Percentiles rank a stretch among this genome's conserved stretches.
These are phyloP conservation scores for Avicennia marina DNA, from an alignment of 257 asterid species.

Conservation along the genomic window DNA sequence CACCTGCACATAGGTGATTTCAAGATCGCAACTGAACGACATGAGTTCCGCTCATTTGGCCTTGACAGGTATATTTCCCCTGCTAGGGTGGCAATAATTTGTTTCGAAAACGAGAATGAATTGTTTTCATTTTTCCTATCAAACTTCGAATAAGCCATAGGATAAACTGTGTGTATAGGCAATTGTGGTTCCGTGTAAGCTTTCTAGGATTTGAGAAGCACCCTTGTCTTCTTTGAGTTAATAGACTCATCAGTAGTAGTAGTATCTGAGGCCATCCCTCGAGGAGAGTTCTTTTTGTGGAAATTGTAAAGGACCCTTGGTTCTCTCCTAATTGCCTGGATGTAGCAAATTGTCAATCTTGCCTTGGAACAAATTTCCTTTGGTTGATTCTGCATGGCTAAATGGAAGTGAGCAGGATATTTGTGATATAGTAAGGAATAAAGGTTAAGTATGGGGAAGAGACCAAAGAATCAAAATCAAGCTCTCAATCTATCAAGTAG, in stretches of 20 bases:
- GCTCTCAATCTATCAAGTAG: no score
- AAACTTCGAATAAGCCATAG: constrained; percentile 18
- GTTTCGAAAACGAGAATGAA: background rate
- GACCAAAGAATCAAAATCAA: no score
- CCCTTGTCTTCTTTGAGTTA: background rate
- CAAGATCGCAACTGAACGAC: background rate
- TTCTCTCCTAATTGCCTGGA: background rate
- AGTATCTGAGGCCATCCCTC: constrained; percentile 3
- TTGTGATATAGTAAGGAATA: no score
- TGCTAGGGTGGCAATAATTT: background rate
- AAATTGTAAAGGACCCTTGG: constrained; percentile 11
- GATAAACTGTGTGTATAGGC: constrained; percentile 21
- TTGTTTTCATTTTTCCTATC: constrained; percentile 10
- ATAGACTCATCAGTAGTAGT: background rate
- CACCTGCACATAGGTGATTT: constrained; percentile 45
- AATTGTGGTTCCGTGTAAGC: constrained; percentile 9
- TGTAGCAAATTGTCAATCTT: background rate
- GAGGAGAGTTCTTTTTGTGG: constrained; percentile 11
- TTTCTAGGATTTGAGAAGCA: background rate
- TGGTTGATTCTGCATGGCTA: no score
- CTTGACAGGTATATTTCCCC: background rate
- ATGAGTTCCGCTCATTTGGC: background rate
- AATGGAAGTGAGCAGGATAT: no score
- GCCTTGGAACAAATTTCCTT: no score
- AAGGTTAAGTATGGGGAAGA: no score